Evolutionary conservation across 1,284 basidiomycete genomes (phyloP).

Genomic region (Puccinia horiana): DNA sequence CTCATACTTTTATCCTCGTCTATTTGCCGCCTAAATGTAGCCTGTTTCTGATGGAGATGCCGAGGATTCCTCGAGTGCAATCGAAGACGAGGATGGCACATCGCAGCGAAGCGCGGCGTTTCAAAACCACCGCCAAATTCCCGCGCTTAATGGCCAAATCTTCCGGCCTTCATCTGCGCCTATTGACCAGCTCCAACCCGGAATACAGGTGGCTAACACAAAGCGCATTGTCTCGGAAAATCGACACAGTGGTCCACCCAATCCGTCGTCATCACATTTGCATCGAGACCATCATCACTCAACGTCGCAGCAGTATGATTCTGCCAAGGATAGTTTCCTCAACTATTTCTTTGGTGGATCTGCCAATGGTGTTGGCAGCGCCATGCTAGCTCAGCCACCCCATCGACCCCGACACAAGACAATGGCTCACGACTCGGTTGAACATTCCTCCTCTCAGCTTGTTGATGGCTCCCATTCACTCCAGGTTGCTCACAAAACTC

Average conservation of each 20-base stretch:
- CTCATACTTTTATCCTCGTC: conserved; percentile 9
- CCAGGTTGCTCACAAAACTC: conserved; percentile 63
- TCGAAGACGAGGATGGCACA: conserved; percentile 37
- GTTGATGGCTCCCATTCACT: conserved; percentile 59
- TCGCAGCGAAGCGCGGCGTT: conserved; percentile 26
- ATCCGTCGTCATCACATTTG: conserved; percentile 53
- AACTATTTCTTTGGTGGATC: conserved; percentile 86
- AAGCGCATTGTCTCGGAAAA: conserved; percentile 51
- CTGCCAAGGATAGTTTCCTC: conserved; percentile 81
- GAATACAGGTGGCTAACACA: conserved; percentile 58
- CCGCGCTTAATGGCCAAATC: conserved; percentile 7
- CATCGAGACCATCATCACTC: conserved; percentile 60
- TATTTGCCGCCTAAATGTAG: conserved; percentile 29
- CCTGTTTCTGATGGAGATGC: conserved; percentile 47
- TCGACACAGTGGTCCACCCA: conserved; percentile 53
- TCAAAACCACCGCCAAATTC: conserved; percentile 27
- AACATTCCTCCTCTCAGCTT: conserved; percentile 56
- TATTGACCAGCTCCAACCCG: conserved; percentile 13
- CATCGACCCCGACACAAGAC: conserved; percentile 14
- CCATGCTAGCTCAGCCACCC: conserved; percentile 33
- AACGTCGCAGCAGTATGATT: conserved; percentile 51
- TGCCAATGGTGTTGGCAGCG: conserved; percentile 39
- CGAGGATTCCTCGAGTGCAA: conserved; percentile 47
- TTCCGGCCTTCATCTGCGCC: conserved; percentile 47
- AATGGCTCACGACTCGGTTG: conserved; percentile 51